Percentiles rank a stretch among this genome's conserved stretches.
These are phyloP conservation scores for Aspergillus luchuensis DNA, from an alignment of 2,329 filamentous ascomycete genomes.

Conservation along the genomic window DNA sequence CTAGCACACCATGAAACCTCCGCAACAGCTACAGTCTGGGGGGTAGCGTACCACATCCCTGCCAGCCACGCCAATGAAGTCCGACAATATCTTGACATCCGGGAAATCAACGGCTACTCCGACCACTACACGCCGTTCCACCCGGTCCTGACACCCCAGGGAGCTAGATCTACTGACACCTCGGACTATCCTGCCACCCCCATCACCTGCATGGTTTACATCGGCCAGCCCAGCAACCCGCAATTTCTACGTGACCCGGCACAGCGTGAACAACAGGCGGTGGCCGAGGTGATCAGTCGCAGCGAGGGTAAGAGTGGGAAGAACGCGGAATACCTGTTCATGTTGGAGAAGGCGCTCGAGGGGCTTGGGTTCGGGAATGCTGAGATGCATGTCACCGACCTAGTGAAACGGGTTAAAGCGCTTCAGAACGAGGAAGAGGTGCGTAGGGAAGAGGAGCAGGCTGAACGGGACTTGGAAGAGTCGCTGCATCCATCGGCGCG, in stretches of 20 bases:
- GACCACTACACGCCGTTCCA: constrained; percentile 89
- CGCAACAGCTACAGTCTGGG: constrained; percentile 69
- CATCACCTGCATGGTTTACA: constrained; percentile 76
- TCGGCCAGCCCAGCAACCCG: constrained; percentile 87
- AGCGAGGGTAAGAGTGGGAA: constrained; percentile 82
- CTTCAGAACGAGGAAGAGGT: constrained; percentile 53
- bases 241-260: constrained; percentile 68
- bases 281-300: constrained; percentile 78
- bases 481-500: constrained; percentile 24
- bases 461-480: constrained; percentile 31
- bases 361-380: constrained; percentile 73
- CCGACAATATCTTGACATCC: constrained; percentile 86
- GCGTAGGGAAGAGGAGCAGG: constrained; percentile 35
- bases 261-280: constrained; percentile 70
- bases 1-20: constrained; percentile 37
- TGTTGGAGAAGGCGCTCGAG: constrained; percentile 73
- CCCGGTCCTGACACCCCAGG: constrained; percentile 48
- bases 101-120: constrained; percentile 96
- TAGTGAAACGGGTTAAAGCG: constrained; percentile 70
- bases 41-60: constrained; percentile 84
- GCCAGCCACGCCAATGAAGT: constrained; percentile 74
- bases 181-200: constrained; percentile 23
- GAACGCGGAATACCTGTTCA: constrained; percentile 86
- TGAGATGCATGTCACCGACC: constrained; percentile 81
- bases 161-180: constrained; percentile 3